phyloP scores from a whole-genome alignment of 371 early-diverging fungal species.

The Mortierella sp. region DNA sequence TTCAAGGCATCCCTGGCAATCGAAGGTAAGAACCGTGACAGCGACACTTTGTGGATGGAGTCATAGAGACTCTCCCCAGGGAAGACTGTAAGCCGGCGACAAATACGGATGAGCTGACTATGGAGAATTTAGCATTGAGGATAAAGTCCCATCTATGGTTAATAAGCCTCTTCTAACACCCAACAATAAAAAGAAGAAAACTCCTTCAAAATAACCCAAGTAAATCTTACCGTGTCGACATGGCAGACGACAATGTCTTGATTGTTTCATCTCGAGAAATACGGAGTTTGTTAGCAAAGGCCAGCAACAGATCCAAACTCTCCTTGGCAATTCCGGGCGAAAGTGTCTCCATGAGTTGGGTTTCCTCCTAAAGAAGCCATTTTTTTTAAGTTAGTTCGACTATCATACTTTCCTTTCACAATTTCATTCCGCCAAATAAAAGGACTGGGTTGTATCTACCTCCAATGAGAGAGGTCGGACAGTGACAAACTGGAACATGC shows the following conservation, averaged over 20 bases:
- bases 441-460: conserved; percentile 7
- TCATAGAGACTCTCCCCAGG: conserved; percentile 74
- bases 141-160: background rate
- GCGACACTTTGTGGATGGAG: conserved; percentile 78
- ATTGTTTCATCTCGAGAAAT: conserved; percentile 73
- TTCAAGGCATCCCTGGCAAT: conserved; percentile 76
- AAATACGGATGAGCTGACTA: conserved; percentile 82
- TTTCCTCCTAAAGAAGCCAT: conserved; percentile 64
- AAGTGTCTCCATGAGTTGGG: conserved; percentile 62
- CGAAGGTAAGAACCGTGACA: conserved; percentile 81
- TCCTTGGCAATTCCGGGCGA: conserved; percentile 74
- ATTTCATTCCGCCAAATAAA: background rate
- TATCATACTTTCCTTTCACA: background rate
- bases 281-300: conserved; percentile 74
- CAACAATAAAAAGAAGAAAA: conserved; percentile 9
- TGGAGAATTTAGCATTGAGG: background rate
- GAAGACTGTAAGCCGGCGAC: conserved; percentile 75
- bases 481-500: conserved; percentile 81
- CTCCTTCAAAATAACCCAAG: background rate
- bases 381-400: background rate
- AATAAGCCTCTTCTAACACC: background rate
- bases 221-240: conserved; percentile 68
- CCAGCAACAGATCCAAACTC: conserved; percentile 64
- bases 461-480: conserved; percentile 69
- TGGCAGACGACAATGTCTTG: conserved; percentile 67